Evolutionary conservation across 208 protist genomes (phyloP), one percentile per base, ranked within the genome.

Genomic region (Trypanosoma boissoni): DNA sequence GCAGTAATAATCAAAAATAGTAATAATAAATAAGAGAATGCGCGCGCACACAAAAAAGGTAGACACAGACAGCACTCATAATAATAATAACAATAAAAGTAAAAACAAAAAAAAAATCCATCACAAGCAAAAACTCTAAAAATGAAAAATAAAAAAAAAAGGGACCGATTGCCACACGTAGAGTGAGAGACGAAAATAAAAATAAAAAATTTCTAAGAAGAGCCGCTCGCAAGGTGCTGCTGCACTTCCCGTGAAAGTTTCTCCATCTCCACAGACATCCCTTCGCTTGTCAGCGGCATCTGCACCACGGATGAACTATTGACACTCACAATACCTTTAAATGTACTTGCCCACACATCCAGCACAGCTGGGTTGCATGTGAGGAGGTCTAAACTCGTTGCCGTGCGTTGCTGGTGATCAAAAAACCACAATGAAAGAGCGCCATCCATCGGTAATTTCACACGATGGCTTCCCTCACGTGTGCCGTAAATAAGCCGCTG

Each of bases 241-340:
- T 72, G 71, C 7, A 76, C 74, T 16, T 66, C 52, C 42, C 53
- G 62, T 39, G 72, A 67, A 28, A 75, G 43, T 51, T 68, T 59
- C 8, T 61, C 51, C 34, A 82, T 18, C 56, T 59, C 68, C 3
- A 23, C 52, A 9, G 59, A 66, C 29, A 27, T 8, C 12, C 45
- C 63, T 27, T 41, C 37, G 51, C 31, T 29, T 45, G 64, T 80
- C 43, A 91, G 68, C 9, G 76, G 71, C 23, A 75, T 69, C 56
- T 86, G 80, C 44, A 88, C 83, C 37, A 88, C 56, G 8, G 80
- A 83, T 29, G 75, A 79, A 65, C 80, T 89, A 72, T 94, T 94
- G 43, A 94, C 87, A 54, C 76, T 88, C 31, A 91, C 64, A 2
- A 94, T 37, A 0, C 87, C 87, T 4, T 73, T 70, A 42, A 88